These are phyloP conservation scores for Fusarium pseudoanthophilum DNA, from an alignment of 2,329 filamentous ascomycete species.

Conservation along the genomic window DNA sequence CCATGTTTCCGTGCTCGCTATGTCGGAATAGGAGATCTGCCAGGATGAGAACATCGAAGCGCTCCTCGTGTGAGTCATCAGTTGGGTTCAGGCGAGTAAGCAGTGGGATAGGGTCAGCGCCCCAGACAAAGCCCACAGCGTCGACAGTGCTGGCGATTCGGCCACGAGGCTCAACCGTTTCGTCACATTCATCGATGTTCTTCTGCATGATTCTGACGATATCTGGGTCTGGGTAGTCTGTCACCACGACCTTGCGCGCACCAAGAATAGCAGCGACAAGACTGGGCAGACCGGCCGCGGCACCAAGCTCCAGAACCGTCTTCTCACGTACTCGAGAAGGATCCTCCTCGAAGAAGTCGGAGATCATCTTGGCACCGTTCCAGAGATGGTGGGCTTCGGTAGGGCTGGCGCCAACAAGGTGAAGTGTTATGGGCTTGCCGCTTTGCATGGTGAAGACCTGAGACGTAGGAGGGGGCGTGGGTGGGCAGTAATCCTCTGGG, in stretches of 20 bases:
- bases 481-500: conserved; percentile 81
- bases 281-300: conserved; percentile 85
- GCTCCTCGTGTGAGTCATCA: conserved; percentile 39
- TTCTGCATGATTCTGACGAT: conserved; percentile 81
- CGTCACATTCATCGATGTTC: conserved; percentile 73
- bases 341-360: conserved; percentile 79
- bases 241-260: conserved; percentile 78
- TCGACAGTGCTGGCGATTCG: conserved; percentile 55
- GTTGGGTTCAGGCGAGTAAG: conserved; percentile 64
- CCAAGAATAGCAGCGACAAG: conserved; percentile 80
- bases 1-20: conserved; percentile 82
- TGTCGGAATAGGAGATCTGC: conserved; percentile 94
- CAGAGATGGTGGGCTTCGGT: conserved; percentile 92
- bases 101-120: conserved; percentile 69
- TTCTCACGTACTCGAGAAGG: conserved; percentile 71
- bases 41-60: conserved; percentile 85
- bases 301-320: conserved; percentile 88
- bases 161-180: conserved; percentile 47
- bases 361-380: conserved; percentile 85
- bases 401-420: conserved; percentile 87
- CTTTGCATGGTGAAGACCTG: conserved; percentile 76
- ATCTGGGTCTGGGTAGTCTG: conserved; percentile 88
- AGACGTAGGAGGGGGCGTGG: conserved; percentile 79
- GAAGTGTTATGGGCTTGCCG: conserved; percentile 73
- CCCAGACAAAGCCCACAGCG: conserved; percentile 86